Evolutionary conservation across 2,329 filamentous ascomycete species (phyloP).

Genomic region (Nigrospora sphaerica): DNA sequence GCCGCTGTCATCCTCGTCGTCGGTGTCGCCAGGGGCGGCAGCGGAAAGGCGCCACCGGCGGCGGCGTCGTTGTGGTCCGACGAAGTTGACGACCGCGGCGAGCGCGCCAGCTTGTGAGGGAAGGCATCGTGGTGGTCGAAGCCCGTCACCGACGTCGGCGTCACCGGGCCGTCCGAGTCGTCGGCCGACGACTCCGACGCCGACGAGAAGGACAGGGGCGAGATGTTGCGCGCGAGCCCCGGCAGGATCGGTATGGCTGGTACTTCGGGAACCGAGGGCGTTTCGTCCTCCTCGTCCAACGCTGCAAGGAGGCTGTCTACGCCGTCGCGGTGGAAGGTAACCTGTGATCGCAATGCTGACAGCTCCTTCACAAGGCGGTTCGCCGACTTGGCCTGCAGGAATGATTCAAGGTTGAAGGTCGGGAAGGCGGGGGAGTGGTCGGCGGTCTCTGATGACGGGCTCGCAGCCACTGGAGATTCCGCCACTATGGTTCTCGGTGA

Average conservation of each 20-base stretch:
- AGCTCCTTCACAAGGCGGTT: constrained; percentile 44
- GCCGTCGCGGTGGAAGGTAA: constrained; percentile 38
- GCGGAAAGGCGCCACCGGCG: not conserved
- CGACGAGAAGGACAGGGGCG: not conserved
- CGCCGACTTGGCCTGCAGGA: constrained; percentile 34
- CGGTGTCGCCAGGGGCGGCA: not conserved
- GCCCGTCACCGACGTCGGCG: not conserved
- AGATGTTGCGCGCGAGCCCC: constrained; percentile 2
- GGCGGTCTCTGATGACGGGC: constrained; percentile 5
- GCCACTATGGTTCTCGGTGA: not conserved
- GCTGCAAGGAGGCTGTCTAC: constrained; percentile 32
- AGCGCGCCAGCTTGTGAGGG: not conserved
- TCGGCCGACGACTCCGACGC: not conserved
- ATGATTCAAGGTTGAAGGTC: constrained; percentile 23
- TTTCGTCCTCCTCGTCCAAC: constrained; percentile 11
- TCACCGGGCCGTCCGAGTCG: constrained; percentile 1
- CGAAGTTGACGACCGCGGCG: too few relatives aligned
- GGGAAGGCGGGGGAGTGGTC: constrained; percentile 7
- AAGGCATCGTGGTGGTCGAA: not conserved
- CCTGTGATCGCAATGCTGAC: constrained; percentile 38
- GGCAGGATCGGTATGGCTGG: constrained; percentile 4
- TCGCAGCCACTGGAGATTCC: not conserved
- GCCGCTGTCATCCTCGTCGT: not conserved
- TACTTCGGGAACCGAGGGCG: constrained; percentile 5
- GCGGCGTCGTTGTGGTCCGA: not conserved